Evolutionary conservation across 176 grass and related monocot genomes (phyloP).

Genomic region (Aechmea fasciata): DNA sequence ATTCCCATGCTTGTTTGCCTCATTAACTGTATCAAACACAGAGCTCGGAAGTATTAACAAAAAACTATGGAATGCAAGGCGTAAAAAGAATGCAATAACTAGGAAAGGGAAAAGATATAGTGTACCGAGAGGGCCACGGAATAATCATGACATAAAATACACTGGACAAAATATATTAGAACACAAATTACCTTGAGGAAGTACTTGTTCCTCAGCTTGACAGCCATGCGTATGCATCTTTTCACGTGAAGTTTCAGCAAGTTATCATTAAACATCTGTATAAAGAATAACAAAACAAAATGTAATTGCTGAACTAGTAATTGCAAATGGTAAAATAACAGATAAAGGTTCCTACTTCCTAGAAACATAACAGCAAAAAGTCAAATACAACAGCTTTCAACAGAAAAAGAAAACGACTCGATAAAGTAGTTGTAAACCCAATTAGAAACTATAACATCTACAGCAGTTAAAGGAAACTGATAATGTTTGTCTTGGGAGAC

Average conservation of each 20-base stretch:
- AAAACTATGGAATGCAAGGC: not conserved
- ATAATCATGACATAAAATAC: not conserved
- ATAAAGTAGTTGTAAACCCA: not conserved
- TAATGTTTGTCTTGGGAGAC: too few species aligned
- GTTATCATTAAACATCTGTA: conserved; percentile 97
- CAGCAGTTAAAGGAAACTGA: too few species aligned
- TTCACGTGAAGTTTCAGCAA: conserved; percentile 87
- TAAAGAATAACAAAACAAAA: not conserved
- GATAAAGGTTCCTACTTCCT: not conserved
- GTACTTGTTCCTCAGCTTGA: conserved; percentile 86
- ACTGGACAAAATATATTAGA: not conserved
- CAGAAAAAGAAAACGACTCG: not conserved
- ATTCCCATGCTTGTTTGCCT: conserved; percentile 2
- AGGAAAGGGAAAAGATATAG: not conserved
- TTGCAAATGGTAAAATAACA: not conserved
- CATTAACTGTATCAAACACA: conserved; percentile 8
- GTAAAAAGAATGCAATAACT: not conserved
- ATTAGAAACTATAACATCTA: too few species aligned
- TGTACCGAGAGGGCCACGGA: not conserved
- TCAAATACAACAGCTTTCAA: not conserved
- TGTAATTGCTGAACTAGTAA: not conserved
- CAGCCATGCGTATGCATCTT: conserved; percentile 72
- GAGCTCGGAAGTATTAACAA: not conserved
- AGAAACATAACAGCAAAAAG: not conserved
- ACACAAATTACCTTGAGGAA: conserved; percentile 44